Base-by-base conservation (phyloP, 1,284 basidiomycete species). In the Vanrija pseudolonga region DNA sequence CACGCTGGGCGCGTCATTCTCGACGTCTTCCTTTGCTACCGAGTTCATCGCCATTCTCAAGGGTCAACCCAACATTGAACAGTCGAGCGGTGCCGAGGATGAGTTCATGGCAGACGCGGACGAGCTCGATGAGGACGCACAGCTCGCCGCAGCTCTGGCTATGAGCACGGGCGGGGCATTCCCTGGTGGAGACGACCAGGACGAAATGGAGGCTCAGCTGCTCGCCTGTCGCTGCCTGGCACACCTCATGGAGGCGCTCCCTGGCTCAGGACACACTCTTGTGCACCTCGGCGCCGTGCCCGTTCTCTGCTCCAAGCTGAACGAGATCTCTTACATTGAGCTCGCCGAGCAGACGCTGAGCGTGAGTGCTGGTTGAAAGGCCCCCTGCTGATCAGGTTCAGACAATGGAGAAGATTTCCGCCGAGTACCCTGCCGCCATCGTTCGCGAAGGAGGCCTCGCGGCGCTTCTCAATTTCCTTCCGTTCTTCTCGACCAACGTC, bases 341-440 rank as follows among this genome's bases (percentile, higher is more conserved):
- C 81, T 97, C 46, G 93, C 94, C 8, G 94, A 97, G 72, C 94
- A 97, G 77, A 95, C 93, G 6, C 78, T 97, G 58, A 93, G 90
- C 71, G 92, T 95, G 79, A 80, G 92, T 85, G 28, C 53, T 50
- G 54, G 14, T 2, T 15, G 5, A 8, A 3, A 9, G 24, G 15
- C 9, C 32, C 17, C 6, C 15, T 9, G 55, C 66, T 65, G 55
- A 63, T 62, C 50, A 64, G 7, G n/a, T 50, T 15, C 68, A 95
- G 92, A 97, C 93, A 0, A 81, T 97, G 78, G 92, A 96, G 78
- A 97, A 97, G 79, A 93, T 97, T 43, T 94, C 92, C 2, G 90
- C 93, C 72, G 94, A 96, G 74, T 91, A 92, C 65, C 93, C 94
- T 1, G 89, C 88, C 56, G 85, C 92, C 12, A 95, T 97, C 63